Base-by-base conservation (phyloP, 768 basidiomycete species). In the Mycena leptocephala region DNA sequence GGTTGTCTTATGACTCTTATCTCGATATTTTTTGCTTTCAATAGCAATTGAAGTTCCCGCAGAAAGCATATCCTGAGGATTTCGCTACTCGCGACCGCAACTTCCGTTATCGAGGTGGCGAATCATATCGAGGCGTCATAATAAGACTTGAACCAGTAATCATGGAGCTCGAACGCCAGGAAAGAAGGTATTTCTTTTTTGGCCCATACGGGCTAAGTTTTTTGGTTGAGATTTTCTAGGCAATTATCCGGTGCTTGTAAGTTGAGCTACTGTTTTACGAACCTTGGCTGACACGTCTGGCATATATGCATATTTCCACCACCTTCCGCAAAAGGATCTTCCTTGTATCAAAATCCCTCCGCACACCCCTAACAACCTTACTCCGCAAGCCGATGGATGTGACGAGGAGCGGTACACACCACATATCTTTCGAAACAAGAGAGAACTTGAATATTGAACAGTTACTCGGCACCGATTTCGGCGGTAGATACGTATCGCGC, bases 41-140 rank as follows among this genome's bases (percentile, higher is more conserved):
- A 30, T n/a, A n/a, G n/a, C 8, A 66, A 37, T 37, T 69, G 32
- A 73, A 39, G 1, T 32, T 33, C 2, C 72, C 74, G 1, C 78
- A 98, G 96, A 92, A 93, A 90, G 91, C 93, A 76, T 99, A 99
- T 82, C 98, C 98, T 0, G 98, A 99, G 71, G 98, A 99, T n/a
- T n/a, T n/a, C n/a, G n/a, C n/a, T n/a, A n/a, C n/a, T n/a, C n/a
- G n/a, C n/a, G n/a, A n/a, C n/a, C n/a, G n/a, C n/a, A n/a, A n/a
- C n/a, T n/a, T n/a, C n/a, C n/a, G n/a, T n/a, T n/a, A n/a, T n/a
- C n/a, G n/a, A n/a, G n/a, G n/a, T n/a, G n/a, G n/a, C n/a, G n/a
- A n/a, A n/a, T n/a, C n/a, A n/a, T n/a, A n/a, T n/a, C n/a, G n/a
- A n/a, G n/a, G n/a, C n/a, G n/a, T n/a, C n/a, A n/a, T n/a, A n/a